Conservation (phyloP, 2,329 filamentous ascomycete genomes). For the Leptographium flavum region DNA sequence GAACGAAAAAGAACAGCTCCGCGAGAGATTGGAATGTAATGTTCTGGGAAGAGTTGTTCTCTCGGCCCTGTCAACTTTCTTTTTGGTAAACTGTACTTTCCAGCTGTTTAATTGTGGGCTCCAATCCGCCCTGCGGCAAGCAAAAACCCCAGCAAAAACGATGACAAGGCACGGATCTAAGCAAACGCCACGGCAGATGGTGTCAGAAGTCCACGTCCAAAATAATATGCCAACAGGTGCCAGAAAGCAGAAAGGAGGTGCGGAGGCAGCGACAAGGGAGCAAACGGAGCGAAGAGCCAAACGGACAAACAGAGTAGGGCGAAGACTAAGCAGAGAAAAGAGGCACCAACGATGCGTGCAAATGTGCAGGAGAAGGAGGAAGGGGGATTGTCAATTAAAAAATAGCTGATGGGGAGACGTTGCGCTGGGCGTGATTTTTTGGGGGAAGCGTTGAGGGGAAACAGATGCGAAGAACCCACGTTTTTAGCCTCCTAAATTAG, state of each 20-base stretch:
- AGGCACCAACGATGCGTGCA: background rate
- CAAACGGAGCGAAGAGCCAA: background rate
- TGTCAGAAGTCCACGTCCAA: background rate
- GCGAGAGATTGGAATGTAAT: background rate
- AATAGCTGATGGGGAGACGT: conserved; percentile 1
- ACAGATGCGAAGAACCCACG: background rate
- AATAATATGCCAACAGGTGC: background rate
- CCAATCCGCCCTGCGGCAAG: conserved; percentile 2
- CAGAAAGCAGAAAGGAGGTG: background rate
- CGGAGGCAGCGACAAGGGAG: background rate
- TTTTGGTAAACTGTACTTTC: background rate
- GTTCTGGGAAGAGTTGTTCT: background rate
- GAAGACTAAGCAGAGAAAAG: background rate
- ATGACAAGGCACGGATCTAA: too few species aligned
- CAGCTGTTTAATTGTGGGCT: background rate
- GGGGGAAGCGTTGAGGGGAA: background rate
- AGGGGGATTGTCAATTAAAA: background rate
- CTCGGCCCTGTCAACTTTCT: background rate
- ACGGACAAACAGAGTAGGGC: background rate
- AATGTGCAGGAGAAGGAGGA: background rate
- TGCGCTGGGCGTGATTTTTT: conserved; percentile 1
- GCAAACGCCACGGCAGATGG: too few species aligned
- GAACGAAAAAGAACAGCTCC: background rate
- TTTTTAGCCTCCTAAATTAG: background rate
- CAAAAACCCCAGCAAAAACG: background rate